phyloP scores from a whole-genome alignment of 1,284 basidiomycete genomes.

The Xerocomus nothofagi region DNA sequence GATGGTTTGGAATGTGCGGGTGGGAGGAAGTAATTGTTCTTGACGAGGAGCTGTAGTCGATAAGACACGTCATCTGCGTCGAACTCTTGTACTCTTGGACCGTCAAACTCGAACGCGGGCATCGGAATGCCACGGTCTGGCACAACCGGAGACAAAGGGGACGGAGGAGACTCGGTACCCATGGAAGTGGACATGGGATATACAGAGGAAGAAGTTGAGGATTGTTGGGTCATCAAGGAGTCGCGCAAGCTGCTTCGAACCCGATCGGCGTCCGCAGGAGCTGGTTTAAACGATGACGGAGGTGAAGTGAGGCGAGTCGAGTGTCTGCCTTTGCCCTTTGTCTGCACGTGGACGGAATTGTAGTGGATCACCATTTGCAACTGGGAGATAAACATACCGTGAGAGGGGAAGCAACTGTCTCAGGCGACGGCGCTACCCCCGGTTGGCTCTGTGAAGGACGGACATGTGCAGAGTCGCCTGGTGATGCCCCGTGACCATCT shows the following conservation, averaged over 20 bases:
- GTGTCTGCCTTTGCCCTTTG: constrained; percentile 31
- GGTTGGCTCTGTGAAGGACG: constrained; percentile 10
- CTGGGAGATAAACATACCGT: constrained; percentile 20
- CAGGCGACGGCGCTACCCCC: constrained; percentile 11
- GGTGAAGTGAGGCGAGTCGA: constrained; percentile 31
- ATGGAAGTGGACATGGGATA: constrained; percentile 68
- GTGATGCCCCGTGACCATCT: constrained; percentile 18
- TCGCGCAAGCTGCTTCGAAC: constrained; percentile 41
- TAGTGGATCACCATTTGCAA: constrained; percentile 15
- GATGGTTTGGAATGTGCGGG: constrained; percentile 79
- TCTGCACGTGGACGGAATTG: constrained; percentile 21
- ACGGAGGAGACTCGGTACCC: constrained; percentile 56
- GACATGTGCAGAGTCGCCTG: neutral
- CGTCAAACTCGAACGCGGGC: constrained; percentile 50
- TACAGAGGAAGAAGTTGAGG: constrained; percentile 66
- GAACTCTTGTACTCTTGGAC: constrained; percentile 49
- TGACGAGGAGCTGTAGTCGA: constrained; percentile 74
- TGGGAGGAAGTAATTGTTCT: constrained; percentile 82
- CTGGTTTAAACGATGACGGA: constrained; percentile 35
- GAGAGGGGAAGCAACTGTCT: constrained; percentile 14
- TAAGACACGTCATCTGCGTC: constrained; percentile 80
- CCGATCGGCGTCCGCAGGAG: constrained; percentile 28
- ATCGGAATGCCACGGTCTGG: constrained; percentile 45
- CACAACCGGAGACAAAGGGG: constrained; percentile 53
- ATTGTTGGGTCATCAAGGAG: constrained; percentile 51